Evolutionary conservation across 192 early-diverging fungal species (phyloP).

Genomic region (Chytriomyces sp.): DNA sequence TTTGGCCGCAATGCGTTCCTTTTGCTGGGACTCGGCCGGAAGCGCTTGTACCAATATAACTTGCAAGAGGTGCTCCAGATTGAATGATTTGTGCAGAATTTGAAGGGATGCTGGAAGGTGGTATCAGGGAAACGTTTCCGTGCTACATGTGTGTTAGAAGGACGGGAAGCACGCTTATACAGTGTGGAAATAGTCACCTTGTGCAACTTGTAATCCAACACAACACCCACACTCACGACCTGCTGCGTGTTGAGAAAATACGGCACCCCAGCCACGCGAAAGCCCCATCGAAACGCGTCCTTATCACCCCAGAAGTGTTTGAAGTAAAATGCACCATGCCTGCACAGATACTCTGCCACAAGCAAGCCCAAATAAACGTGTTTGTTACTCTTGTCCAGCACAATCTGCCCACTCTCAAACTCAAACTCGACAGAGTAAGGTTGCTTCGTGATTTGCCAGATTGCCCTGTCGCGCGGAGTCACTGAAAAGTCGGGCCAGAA

Average conservation of each 20-base stretch:
- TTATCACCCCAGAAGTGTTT: constrained; percentile 40
- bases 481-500: constrained; percentile 48
- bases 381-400: constrained; percentile 25
- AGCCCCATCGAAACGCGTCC: constrained; percentile 45
- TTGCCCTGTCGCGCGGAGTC: neutral
- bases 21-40: too few relatives aligned
- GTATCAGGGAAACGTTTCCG: constrained; percentile 14
- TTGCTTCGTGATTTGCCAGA: constrained; percentile 18
- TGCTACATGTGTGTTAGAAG: neutral
- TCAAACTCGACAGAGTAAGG: constrained; percentile 26
- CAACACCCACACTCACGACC: constrained; percentile 12
- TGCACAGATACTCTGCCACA: constrained; percentile 18
- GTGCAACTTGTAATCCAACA: neutral
- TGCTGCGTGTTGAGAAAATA: constrained; percentile 25
- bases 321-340: constrained; percentile 14
- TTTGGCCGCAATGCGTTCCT: constrained; percentile 10
- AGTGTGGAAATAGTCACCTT: too few relatives aligned
- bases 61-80: too few relatives aligned
- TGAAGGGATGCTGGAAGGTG: too few relatives aligned
- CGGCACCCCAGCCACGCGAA: constrained; percentile 11
- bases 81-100: too few relatives aligned
- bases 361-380: constrained; percentile 2
- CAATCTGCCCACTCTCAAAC: constrained; percentile 20
- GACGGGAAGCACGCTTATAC: too few relatives aligned
- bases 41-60: too few relatives aligned